Evolutionary conservation across 116 monocot genomes (phyloP).

Genomic region (Cymodocea nodosa): DNA sequence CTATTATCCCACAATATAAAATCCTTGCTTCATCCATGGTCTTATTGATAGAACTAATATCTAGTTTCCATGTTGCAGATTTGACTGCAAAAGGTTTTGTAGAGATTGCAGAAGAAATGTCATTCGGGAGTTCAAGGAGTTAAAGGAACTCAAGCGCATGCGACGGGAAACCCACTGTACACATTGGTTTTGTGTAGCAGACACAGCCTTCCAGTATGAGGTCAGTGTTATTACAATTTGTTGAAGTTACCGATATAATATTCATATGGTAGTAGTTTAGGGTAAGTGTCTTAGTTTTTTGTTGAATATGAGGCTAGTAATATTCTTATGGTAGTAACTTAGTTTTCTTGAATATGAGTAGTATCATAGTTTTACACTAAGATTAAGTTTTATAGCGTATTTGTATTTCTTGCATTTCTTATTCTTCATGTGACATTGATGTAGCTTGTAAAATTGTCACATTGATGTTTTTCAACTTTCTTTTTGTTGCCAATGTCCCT

Average conservation of each 20-base stretch:
- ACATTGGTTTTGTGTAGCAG: constrained; percentile 86
- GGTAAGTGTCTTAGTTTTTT: too few species aligned
- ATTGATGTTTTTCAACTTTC: too few species aligned
- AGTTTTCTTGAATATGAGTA: too few species aligned
- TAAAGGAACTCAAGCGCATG: constrained; percentile 95
- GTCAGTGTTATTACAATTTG: constrained; percentile 14
- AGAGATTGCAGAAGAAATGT: constrained; percentile 99
- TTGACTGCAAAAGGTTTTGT: constrained; percentile 99
- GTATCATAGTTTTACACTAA: too few species aligned
- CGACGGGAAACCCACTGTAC: constrained; percentile 72
- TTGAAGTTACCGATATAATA: too few species aligned
- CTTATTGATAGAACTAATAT: constrained; percentile 2
- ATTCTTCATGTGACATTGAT: neutral
- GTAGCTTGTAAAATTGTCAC: neutral
- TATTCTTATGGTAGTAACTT: too few species aligned
- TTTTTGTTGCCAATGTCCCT: neutral
- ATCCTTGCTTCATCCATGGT: too few species aligned
- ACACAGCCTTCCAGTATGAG: constrained; percentile 89
- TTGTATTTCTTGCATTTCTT: neutral
- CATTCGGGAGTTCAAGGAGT: constrained; percentile 92
- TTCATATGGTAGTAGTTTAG: too few species aligned
- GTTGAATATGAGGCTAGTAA: too few species aligned
- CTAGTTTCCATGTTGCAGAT: constrained; percentile 49
- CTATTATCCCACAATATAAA: too few species aligned
- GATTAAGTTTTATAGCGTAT: neutral